A percentile compares a stretch with the other conserved stretches of the same genome.
These are phyloP conservation scores for Oropetium thomaeum DNA, from an alignment of 176 grass and related monocot genomes.

Conservation along the genomic window DNA sequence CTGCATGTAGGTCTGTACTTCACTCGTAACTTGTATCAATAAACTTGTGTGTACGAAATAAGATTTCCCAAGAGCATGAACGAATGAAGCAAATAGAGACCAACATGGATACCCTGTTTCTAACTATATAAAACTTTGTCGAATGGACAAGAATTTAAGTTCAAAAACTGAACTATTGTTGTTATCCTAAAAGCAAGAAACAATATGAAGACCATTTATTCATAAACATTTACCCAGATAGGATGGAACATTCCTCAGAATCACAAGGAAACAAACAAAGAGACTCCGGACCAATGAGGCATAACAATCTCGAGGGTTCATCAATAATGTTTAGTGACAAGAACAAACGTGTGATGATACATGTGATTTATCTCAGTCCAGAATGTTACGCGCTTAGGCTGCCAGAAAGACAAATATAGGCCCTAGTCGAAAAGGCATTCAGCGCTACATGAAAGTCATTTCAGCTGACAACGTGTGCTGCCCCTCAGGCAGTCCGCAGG, in stretches of 20 bases:
- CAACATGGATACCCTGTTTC: too few species aligned
- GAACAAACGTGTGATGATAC: neutral
- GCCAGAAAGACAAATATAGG: conserved; percentile 7
- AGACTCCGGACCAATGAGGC: neutral
- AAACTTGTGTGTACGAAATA: neutral
- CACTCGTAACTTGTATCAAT: neutral
- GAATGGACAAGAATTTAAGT: too few species aligned
- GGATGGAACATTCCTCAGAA: neutral
- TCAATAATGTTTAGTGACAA: neutral
- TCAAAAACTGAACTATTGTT: too few species aligned
- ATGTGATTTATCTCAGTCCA: neutral
- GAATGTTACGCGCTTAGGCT: neutral
- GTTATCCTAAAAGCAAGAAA: too few species aligned
- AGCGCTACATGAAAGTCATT: neutral
- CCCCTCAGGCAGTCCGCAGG: conserved; percentile 60
- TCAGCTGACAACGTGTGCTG: neutral
- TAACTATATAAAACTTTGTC: too few species aligned
- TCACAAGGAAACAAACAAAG: neutral
- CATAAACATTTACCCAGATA: neutral
- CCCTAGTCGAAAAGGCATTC: neutral
- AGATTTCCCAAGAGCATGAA: neutral
- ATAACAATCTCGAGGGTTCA: neutral
- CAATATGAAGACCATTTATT: neutral
- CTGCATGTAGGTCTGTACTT: neutral
- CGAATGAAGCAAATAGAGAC: neutral